phyloP scores from a whole-genome alignment of 257 asterid genomes.

The Solanum chiquidenum region DNA sequence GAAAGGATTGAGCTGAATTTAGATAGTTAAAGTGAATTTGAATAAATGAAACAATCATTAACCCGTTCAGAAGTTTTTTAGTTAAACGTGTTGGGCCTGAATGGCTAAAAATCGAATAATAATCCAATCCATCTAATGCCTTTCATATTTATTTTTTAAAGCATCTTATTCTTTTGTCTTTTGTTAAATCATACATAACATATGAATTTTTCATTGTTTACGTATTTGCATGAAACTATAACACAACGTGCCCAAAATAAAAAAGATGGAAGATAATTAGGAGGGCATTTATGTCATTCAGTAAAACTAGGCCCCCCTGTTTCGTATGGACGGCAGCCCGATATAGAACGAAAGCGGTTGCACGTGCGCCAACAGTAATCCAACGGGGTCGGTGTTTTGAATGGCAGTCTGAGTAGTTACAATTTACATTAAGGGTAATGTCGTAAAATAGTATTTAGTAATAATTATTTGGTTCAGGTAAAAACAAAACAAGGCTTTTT shows the following conservation, averaged over 20 bases:
- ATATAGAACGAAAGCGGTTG: not conserved
- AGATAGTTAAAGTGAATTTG: no score
- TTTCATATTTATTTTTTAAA: no score
- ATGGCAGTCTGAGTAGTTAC: not conserved
- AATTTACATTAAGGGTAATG: not conserved
- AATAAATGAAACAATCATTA: no score
- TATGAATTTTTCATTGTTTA: not conserved
- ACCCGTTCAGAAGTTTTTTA: no score
- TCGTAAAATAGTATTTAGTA: not conserved
- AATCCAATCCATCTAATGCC: not conserved
- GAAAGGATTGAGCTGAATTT: no score
- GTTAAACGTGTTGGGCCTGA: not conserved
- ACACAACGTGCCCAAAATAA: not conserved
- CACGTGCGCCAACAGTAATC: not conserved
- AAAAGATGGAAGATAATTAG: not conserved
- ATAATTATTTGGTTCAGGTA: not conserved
- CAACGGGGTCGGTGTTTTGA: not conserved
- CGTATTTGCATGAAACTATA: not conserved
- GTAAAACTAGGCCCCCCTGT: not conserved
- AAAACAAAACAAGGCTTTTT: conserved; percentile 20
- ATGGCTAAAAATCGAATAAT: not conserved
- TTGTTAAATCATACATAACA: not conserved
- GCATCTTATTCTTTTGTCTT: not conserved
- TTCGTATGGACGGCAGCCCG: not conserved
- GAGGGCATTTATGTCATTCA: not conserved